A percentile compares a stretch with the other conserved stretches of the same genome.
phyloP scores from a whole-genome alignment of 805 yeast species.

The Monosporozyma siamensis region DNA sequence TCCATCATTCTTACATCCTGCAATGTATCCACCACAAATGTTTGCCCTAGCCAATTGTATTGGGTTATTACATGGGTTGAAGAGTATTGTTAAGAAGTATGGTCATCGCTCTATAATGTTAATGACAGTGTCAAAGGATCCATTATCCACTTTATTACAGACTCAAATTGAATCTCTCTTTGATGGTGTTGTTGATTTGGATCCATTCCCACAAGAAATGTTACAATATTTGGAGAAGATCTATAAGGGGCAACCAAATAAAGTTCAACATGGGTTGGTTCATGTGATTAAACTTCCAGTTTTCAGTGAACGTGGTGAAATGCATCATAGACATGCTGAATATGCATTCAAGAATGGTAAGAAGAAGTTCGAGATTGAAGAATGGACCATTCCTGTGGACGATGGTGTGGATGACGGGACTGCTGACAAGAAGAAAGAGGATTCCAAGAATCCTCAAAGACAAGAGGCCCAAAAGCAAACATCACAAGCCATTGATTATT shows the following conservation, averaged over 20 bases:
- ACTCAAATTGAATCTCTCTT: conserved; percentile 47
- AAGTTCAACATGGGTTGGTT: conserved; percentile 78
- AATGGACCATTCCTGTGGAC: conserved; percentile 97
- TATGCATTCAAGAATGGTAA: conserved; percentile 80
- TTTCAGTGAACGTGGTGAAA: conserved; percentile 59
- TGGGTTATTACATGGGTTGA: conserved; percentile 53
- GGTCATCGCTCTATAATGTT: conserved; percentile 40
- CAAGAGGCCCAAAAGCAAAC: neutral
- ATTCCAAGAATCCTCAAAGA: neutral
- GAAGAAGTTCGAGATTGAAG: conserved; percentile 75
- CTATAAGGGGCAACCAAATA: conserved; percentile 52
- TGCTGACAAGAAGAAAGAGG: neutral
- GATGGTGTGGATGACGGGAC: conserved; percentile 42
- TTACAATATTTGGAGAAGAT: conserved; percentile 55
- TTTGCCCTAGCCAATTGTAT: conserved; percentile 41
- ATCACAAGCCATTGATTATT: conserved; percentile 8
- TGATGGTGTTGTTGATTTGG: conserved; percentile 64
- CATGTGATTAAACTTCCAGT: conserved; percentile 66
- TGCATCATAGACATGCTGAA: conserved; percentile 67
- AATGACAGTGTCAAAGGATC: conserved; percentile 51
- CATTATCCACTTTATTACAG: conserved; percentile 44
- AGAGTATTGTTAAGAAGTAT: conserved; percentile 42
- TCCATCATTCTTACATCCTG: conserved; percentile 77
- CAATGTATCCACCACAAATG: conserved; percentile 48
- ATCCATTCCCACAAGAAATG: conserved; percentile 75